phyloP scores from a whole-genome alignment of 2,329 filamentous ascomycete genomes.

The Coniella lustricola region DNA sequence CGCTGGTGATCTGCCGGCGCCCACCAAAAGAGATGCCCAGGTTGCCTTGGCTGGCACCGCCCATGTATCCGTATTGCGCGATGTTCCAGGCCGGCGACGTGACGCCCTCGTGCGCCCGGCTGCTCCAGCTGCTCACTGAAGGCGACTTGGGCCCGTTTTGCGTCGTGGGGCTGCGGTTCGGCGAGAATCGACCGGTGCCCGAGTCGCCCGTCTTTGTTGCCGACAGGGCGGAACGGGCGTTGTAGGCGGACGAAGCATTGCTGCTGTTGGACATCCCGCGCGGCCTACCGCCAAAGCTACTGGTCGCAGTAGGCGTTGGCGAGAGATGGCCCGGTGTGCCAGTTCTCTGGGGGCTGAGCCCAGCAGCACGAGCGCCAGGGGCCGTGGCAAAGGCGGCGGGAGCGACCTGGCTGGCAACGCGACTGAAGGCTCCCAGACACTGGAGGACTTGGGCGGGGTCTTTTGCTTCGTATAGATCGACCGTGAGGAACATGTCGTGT shows the following conservation, averaged over 20 bases:
- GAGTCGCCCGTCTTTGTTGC: constrained; percentile 48
- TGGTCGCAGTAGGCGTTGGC: constrained; percentile 38
- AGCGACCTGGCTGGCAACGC: constrained; percentile 69
- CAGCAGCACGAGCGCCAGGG: constrained; percentile 64
- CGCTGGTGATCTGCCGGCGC: constrained; percentile 83
- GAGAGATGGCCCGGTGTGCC: constrained; percentile 32
- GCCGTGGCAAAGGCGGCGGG: constrained; percentile 65
- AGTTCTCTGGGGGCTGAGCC: constrained; percentile 61
- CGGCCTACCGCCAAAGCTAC: constrained; percentile 26
- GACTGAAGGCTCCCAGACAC: constrained; percentile 85
- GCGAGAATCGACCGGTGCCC: constrained; percentile 51
- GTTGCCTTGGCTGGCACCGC: constrained; percentile 91
- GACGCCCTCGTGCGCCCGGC: constrained; percentile 67
- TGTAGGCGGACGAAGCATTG: constrained; percentile 47
- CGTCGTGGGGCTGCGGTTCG: constrained; percentile 51
- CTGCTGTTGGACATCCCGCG: constrained; percentile 51
- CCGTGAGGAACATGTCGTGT: constrained; percentile 94
- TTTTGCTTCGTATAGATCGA: constrained; percentile 92
- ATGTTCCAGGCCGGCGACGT: constrained; percentile 97
- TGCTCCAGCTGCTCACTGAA: constrained; percentile 85
- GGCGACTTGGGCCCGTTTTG: constrained; percentile 36
- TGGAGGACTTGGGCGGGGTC: constrained; percentile 94
- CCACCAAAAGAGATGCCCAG: constrained; percentile 89
- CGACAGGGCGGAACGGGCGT: constrained; percentile 32
- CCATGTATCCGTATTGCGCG: constrained; percentile 96